Percentiles rank a stretch among this genome's conserved stretches.
phyloP scores from a whole-genome alignment of 306 rosid species.

The Rosa persica region DNA sequence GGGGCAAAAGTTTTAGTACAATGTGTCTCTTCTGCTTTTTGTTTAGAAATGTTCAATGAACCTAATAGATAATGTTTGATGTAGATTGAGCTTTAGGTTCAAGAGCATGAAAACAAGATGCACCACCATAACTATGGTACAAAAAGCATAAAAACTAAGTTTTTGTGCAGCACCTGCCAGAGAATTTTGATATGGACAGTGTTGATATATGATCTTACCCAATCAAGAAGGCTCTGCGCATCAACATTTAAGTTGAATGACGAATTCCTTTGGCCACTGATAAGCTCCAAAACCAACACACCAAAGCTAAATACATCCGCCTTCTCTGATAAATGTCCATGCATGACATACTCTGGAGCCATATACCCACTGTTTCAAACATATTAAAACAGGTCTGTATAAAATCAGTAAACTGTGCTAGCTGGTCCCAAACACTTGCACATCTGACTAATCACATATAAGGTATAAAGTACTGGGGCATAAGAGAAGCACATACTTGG shows the following conservation, averaged over 20 bases:
- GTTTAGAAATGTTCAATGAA: background rate
- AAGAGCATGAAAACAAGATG: background rate
- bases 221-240: constrained; percentile 49
- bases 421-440: background rate
- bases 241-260: constrained; percentile 24
- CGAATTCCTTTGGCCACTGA: constrained; percentile 67
- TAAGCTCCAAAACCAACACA: constrained; percentile 79
- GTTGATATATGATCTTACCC: constrained; percentile 39
- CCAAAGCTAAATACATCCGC: constrained; percentile 95
- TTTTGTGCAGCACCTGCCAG: background rate
- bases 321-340: constrained; percentile 67
- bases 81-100: background rate
- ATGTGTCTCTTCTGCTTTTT: background rate
- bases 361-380: constrained; percentile 71
- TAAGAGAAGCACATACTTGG: constrained; percentile 59
- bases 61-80: background rate
- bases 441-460: background rate
- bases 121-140: background rate
- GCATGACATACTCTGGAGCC: constrained; percentile 95
- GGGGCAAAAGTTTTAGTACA: background rate
- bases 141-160: background rate
- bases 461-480: background rate
- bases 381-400: background rate
- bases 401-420: background rate
- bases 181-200: background rate